Evolutionary conservation across 192 early-diverging fungal genomes (phyloP), one percentile per base, ranked within the genome.

Genomic region (Dissophora globulifera): DNA sequence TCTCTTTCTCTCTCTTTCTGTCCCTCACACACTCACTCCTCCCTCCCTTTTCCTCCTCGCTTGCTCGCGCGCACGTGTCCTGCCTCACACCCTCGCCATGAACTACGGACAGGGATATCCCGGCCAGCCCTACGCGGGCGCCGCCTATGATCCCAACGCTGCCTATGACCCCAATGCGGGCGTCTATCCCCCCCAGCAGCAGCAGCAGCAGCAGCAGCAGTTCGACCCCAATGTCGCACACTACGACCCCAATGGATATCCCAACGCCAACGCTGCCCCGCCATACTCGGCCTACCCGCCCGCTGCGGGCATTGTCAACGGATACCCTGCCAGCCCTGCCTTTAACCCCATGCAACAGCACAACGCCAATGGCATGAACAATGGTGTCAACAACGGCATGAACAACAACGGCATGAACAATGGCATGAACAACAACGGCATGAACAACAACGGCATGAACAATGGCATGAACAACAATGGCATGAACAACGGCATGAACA

Each of bases 301-400:
- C 23, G 20, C 43, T 17, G 7, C 58, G 12, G 20, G 8, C 26
- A 17, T 10, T 13, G 68, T 40, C 2, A 19, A 13, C 35, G 35
- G 51, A 5, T 74, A 64, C 13, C 23, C 47, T 4, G 5, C 51
- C 19, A 72, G 40, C n/a, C 69, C 69, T 19, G 54, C 53, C 33
- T 72, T 72, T 55, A 72, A 72, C 49, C 54, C 60, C 4, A 63
- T 43, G 29, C 17, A 56, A n/a, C n/a, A n/a, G n/a, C n/a, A n/a
- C n/a, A n/a, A n/a, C n/a, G n/a, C n/a, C n/a, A n/a, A n/a, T n/a
- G n/a, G n/a, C n/a, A n/a, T n/a, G n/a, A n/a, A 11, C 15, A 71
- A 69, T 31, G 45, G 49, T 20, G 10, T 42, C 11, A 43, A 42
- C 2, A 45, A 25, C 23, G 50, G 33, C 8, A 52, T 52, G 50